These are phyloP conservation scores for Macrophomina phaseolina DNA, from an alignment of 2,329 filamentous ascomycete genomes.

Conservation along the genomic window DNA sequence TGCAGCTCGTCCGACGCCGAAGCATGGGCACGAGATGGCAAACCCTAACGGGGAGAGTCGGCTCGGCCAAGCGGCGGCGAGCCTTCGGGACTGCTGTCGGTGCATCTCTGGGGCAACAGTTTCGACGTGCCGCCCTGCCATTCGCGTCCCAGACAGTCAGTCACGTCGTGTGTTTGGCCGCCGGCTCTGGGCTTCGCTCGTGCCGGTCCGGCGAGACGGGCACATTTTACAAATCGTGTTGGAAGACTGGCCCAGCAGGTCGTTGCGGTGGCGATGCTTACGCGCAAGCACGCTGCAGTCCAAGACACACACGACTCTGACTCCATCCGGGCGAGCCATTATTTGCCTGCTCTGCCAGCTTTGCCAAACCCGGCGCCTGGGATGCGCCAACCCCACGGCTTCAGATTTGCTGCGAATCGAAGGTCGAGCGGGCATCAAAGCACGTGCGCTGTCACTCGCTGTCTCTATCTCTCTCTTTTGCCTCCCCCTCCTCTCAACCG, in stretches of 20 bases:
- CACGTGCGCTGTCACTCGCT: conserved; percentile 4
- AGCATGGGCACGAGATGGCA: not conserved
- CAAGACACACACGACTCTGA: conserved; percentile 10
- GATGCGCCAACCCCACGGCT: not conserved
- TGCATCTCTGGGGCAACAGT: conserved; percentile 8
- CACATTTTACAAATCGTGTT: conserved; percentile 12
- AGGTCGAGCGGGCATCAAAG: not conserved
- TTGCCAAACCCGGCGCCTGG: not conserved
- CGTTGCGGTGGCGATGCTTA: conserved; percentile 23
- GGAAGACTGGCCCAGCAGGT: not conserved
- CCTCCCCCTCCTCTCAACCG: not conserved
- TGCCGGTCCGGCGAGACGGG: conserved; percentile 11
- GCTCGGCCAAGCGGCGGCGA: conserved; percentile 17
- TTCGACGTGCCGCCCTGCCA: not conserved
- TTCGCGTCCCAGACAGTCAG: not conserved
- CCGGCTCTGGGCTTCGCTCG: not conserved
- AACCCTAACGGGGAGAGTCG: conserved; percentile 5
- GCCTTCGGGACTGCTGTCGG: conserved; percentile 14
- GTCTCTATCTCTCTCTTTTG: not conserved
- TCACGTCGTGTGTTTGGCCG: not conserved
- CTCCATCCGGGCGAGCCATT: conserved; percentile 10
- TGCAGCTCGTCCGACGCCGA: not conserved
- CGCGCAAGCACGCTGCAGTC: conserved; percentile 20
- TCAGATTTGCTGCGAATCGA: not conserved
- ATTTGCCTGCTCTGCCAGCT: not conserved